phyloP scores from a whole-genome alignment of 2,329 filamentous ascomycete species.

The Penicillium sp. region DNA sequence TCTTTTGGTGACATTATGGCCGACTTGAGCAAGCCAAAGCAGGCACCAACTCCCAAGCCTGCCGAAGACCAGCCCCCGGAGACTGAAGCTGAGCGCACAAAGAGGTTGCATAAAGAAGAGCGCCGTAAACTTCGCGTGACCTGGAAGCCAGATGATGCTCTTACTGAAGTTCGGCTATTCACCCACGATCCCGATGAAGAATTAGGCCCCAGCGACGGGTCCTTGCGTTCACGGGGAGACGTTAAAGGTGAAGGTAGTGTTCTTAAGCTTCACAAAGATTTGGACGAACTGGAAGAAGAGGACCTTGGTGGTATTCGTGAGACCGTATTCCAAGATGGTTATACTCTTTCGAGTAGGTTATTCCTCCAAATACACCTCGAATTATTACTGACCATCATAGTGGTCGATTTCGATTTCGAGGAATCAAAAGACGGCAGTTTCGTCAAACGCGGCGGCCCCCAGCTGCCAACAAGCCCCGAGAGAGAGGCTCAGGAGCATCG shows the following conservation, averaged over 20 bases:
- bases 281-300: conserved; percentile 60
- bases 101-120: conserved; percentile 61
- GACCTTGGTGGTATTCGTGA: conserved; percentile 54
- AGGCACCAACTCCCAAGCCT: conserved; percentile 52
- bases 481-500: conserved; percentile 48
- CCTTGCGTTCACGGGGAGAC: conserved; percentile 59
- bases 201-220: conserved; percentile 57
- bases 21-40: conserved; percentile 58
- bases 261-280: conserved; percentile 53
- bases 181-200: conserved; percentile 65
- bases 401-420: conserved; percentile 42
- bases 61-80: conserved; percentile 56
- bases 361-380: not conserved
- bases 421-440: conserved; percentile 38
- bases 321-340: conserved; percentile 40
- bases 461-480: conserved; percentile 42
- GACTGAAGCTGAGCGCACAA: conserved; percentile 59
- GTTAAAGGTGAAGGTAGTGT: conserved; percentile 57
- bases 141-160: conserved; percentile 58
- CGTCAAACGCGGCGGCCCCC: conserved; percentile 45
- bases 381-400: conserved; percentile 24
- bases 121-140: conserved; percentile 61
- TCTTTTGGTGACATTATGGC: conserved; percentile 52
- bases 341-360: conserved; percentile 35
- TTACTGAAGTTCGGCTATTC: conserved; percentile 60